These are phyloP conservation scores for Calonectria honghensis DNA, from an alignment of 2,329 filamentous ascomycete species.

Conservation along the genomic window DNA sequence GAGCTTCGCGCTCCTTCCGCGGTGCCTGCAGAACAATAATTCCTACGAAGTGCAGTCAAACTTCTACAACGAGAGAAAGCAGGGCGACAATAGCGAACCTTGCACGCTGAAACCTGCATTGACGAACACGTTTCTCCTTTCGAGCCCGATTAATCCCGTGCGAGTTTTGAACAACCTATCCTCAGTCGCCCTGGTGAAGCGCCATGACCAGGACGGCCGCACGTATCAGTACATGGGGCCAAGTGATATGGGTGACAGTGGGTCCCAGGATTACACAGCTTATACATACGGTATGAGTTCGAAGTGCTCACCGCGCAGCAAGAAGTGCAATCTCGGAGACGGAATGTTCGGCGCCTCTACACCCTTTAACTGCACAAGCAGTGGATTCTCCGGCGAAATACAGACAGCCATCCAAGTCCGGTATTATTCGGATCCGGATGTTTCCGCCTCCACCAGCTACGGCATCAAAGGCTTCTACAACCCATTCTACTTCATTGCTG, in stretches of 20 bases:
- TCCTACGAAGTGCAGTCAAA: not conserved
- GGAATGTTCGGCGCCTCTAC: not conserved
- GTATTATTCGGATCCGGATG: not conserved
- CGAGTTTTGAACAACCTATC: not conserved
- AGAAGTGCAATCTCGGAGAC: not conserved
- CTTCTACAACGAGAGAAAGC: not conserved
- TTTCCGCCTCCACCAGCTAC: not conserved
- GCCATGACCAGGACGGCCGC: not conserved
- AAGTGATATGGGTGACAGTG: not conserved
- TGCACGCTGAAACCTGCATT: not conserved
- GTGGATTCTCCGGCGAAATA: not conserved
- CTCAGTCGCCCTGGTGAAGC: not conserved
- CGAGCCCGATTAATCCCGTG: not conserved
- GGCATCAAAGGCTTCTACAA: not conserved
- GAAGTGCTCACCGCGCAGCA: not conserved
- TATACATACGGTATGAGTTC: slow-evolving; percentile 1
- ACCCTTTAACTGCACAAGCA: not conserved
- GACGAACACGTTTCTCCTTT: not conserved
- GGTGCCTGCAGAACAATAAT: slow-evolving; percentile 8
- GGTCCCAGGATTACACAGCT: not conserved
- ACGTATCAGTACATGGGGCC: not conserved
- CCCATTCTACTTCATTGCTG: slow-evolving; percentile 5
- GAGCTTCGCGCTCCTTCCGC: not conserved
- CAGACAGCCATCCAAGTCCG: not conserved
- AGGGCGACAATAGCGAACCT: not conserved